phyloP scores from a whole-genome alignment of 2,329 filamentous ascomycete genomes.

The Aspergillus sp. region DNA sequence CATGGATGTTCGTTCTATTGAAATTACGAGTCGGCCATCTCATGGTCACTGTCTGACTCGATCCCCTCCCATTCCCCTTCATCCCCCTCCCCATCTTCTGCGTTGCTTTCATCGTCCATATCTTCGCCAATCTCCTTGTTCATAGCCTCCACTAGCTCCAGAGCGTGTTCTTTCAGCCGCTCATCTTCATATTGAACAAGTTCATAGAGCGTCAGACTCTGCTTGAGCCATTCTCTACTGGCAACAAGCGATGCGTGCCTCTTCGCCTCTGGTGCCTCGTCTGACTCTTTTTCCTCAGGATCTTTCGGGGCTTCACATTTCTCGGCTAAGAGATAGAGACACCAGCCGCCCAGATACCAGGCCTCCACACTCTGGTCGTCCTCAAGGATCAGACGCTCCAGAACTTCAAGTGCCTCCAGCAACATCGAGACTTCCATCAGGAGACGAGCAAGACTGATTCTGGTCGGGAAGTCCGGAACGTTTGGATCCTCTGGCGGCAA shows the following conservation, averaged over 20 bases:
- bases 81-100: slow-evolving; percentile 51
- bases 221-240: slow-evolving; percentile 78
- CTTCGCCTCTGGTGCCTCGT: slow-evolving; percentile 47
- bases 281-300: slow-evolving; percentile 27
- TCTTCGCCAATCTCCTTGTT: slow-evolving; percentile 65
- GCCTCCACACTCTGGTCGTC: slow-evolving; percentile 94
- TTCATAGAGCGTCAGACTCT: slow-evolving; percentile 76
- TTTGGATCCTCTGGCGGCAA: slow-evolving; percentile 67
- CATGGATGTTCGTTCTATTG: slow-evolving; percentile 22
- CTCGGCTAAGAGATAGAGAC: slow-evolving; percentile 68
- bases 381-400: slow-evolving; percentile 80
- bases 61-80: slow-evolving; percentile 58
- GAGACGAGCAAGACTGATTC: slow-evolving; percentile 79
- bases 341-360: slow-evolving; percentile 97
- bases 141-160: slow-evolving; percentile 52
- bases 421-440: slow-evolving; percentile 90
- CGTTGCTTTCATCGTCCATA: slow-evolving; percentile 44
- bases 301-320: slow-evolving; percentile 44
- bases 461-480: slow-evolving; percentile 81
- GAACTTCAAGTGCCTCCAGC: slow-evolving; percentile 77
- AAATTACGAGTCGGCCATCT: slow-evolving; percentile 54
- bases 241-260: slow-evolving; percentile 68
- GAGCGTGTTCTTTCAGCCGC: slow-evolving; percentile 44
- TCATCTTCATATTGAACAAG: slow-evolving; percentile 71
- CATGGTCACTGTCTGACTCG: slow-evolving; percentile 50